A percentile compares a stretch with the other conserved stretches of the same genome.
Conservation (phyloP, 2,329 filamentous ascomycete genomes). For the Pseudogymnoascus sp. region DNA sequence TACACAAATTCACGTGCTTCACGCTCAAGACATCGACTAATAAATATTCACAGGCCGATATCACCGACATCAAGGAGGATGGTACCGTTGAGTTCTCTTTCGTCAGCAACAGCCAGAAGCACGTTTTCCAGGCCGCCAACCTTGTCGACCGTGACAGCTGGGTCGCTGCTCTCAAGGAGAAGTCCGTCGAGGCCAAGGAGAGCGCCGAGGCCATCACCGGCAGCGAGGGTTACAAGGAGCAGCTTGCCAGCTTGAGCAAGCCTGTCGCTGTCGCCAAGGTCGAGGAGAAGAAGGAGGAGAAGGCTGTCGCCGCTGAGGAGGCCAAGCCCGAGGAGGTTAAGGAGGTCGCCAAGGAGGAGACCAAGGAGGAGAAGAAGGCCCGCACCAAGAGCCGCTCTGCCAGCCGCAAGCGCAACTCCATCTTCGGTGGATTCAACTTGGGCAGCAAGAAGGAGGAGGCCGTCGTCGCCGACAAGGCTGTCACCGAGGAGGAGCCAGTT, state of each 20-base stretch:
- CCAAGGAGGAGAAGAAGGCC: slow-evolving; percentile 43
- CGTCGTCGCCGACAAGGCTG: slow-evolving; percentile 30
- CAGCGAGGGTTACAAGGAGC: slow-evolving; percentile 77
- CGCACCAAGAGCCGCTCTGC: slow-evolving; percentile 54
- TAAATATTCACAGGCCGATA: slow-evolving; percentile 40
- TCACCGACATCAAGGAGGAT: slow-evolving; percentile 60
- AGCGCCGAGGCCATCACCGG: slow-evolving; percentile 62
- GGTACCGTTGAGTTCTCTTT: slow-evolving; percentile 77
- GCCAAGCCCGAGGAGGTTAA: slow-evolving; percentile 29
- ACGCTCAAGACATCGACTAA: slow-evolving; percentile 22
- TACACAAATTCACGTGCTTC: neutral
- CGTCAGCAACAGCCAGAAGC: slow-evolving; percentile 79
- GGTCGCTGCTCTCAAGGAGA: slow-evolving; percentile 74
- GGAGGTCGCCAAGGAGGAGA: slow-evolving; percentile 36
- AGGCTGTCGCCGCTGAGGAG: slow-evolving; percentile 23
- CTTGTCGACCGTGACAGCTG: slow-evolving; percentile 81
- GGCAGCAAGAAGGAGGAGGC: slow-evolving; percentile 46
- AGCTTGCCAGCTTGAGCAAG: slow-evolving; percentile 31
- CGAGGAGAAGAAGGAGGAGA: slow-evolving; percentile 33
- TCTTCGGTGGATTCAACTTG: slow-evolving; percentile 51
- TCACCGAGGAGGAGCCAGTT: slow-evolving; percentile 28
- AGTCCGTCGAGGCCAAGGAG: slow-evolving; percentile 78
- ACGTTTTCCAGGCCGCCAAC: slow-evolving; percentile 77
- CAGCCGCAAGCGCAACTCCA: slow-evolving; percentile 56
- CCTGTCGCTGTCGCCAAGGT: slow-evolving; percentile 27